These are phyloP conservation scores for Dendrobium chrysotoxum DNA, from an alignment of 106 monocot species.

Conservation along the genomic window DNA sequence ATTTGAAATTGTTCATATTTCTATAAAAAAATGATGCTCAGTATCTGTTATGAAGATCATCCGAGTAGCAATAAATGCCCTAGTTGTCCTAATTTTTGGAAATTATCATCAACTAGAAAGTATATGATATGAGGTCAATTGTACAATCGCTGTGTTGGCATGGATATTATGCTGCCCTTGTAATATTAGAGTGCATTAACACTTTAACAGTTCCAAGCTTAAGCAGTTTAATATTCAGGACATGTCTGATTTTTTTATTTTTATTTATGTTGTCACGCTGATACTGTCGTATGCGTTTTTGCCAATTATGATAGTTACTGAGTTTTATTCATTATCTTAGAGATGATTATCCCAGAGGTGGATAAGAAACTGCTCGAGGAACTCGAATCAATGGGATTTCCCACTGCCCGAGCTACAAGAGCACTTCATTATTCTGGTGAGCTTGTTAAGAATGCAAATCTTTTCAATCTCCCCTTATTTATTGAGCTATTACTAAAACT, in stretches of 20 bases:
- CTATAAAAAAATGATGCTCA: too few species aligned
- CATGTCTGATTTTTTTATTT: too few species aligned
- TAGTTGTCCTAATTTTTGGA: too few species aligned
- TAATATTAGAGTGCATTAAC: too few species aligned
- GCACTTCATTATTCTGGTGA: constrained; percentile 90
- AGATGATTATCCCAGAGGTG: constrained; percentile 78
- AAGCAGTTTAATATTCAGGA: too few species aligned
- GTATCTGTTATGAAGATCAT: too few species aligned
- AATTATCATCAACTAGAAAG: too few species aligned
- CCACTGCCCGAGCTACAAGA: constrained; percentile 67
- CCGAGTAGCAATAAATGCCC: too few species aligned
- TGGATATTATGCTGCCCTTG: neutral
- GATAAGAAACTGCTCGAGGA: constrained; percentile 60
- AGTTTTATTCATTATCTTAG: constrained; percentile 17
- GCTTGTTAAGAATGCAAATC: constrained; percentile 1
- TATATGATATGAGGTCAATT: neutral
- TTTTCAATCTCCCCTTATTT: neutral
- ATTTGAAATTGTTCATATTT: too few species aligned
- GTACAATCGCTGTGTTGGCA: neutral
- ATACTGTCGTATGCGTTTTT: neutral
- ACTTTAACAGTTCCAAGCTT: too few species aligned
- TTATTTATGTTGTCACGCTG: too few species aligned
- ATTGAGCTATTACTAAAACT: neutral
- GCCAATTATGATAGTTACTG: neutral
- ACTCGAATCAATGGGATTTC: constrained; percentile 91